A percentile compares a stretch with the other conserved stretches of the same genome.
Evolutionary conservation across 1,284 basidiomycete genomes (phyloP).

Genomic region (Fistulina hepatica): DNA sequence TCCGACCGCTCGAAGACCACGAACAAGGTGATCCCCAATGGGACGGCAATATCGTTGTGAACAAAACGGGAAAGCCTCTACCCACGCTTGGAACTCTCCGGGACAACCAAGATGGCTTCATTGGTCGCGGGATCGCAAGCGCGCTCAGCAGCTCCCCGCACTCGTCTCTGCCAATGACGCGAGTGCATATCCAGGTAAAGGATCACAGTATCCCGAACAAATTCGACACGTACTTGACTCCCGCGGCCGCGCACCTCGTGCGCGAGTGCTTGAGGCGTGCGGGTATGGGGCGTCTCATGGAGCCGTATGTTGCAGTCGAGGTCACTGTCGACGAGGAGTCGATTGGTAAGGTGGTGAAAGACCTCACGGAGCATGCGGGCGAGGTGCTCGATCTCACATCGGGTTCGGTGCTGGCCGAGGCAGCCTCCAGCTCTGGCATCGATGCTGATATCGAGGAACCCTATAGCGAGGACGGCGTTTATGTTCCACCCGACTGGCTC

Average conservation of each 20-base stretch:
- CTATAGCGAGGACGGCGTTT: conserved; percentile 50
- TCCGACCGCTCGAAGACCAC: conserved; percentile 40
- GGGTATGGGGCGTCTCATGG: conserved; percentile 60
- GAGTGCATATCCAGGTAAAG: conserved; percentile 45
- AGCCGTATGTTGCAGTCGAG: conserved; percentile 61
- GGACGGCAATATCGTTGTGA: conserved; percentile 64
- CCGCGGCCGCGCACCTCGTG: conserved; percentile 52
- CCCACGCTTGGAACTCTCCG: conserved; percentile 39
- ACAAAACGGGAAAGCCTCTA: conserved; percentile 38
- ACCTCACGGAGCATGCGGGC: conserved; percentile 64
- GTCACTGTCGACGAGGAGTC: conserved; percentile 53
- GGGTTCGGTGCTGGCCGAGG: no score
- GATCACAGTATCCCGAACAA: conserved; percentile 28
- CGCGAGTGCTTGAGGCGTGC: conserved; percentile 47
- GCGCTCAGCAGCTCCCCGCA: conserved; percentile 67
- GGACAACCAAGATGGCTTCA: conserved; percentile 35
- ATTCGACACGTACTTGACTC: conserved; percentile 45
- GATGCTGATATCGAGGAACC: conserved; percentile 33
- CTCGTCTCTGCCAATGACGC: conserved; percentile 57
- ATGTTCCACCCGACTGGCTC: conserved; percentile 60
- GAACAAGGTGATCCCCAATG: conserved; percentile 58
- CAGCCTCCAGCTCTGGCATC: no score
- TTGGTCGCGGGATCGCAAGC: conserved; percentile 58
- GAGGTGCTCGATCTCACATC: conserved; percentile 57
- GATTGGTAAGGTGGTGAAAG: conserved; percentile 65